A percentile compares a stretch with the other conserved stretches of the same genome.
Evolutionary conservation across 163 green algal genomes (phyloP).

Genomic region (Smithsoniella earleae): DNA sequence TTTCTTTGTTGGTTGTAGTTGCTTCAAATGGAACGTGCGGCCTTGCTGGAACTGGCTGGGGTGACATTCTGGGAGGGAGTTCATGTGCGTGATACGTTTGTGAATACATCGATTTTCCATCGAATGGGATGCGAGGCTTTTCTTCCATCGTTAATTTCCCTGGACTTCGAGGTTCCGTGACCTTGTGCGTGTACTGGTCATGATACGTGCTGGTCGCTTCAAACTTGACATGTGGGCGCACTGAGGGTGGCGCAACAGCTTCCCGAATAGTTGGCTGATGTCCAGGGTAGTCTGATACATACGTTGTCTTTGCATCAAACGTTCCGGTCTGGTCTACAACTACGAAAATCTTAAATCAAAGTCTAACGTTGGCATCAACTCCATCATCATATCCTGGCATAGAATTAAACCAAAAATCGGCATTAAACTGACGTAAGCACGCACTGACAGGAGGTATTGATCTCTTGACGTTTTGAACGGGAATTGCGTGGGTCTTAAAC

Average conservation of each 20-base stretch:
- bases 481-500: conserved; percentile 40
- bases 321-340: not conserved
- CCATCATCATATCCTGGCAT: too few species aligned
- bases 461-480: not conserved
- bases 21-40: conserved; percentile 45
- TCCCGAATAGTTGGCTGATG: not conserved
- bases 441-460: too few species aligned
- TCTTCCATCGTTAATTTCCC: conserved; percentile 23
- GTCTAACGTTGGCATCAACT: too few species aligned
- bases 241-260: not conserved
- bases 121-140: not conserved
- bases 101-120: conserved; percentile 31
- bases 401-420: too few species aligned
- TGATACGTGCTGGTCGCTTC: not conserved
- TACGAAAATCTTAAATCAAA: too few species aligned
- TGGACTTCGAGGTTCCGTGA: conserved; percentile 28
- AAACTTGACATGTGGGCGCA: conserved; percentile 6
- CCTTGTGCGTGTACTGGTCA: not conserved
- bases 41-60: conserved; percentile 36
- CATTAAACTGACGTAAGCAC: too few species aligned
- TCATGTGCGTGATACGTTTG: conserved; percentile 22
- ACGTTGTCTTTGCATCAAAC: conserved; percentile 17
- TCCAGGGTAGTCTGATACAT: conserved; percentile 23
- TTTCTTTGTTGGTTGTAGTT: conserved; percentile 47
- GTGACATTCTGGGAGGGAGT: not conserved